phyloP scores from a whole-genome alignment of 208 protist genomes.

The Angomonas deanei region DNA sequence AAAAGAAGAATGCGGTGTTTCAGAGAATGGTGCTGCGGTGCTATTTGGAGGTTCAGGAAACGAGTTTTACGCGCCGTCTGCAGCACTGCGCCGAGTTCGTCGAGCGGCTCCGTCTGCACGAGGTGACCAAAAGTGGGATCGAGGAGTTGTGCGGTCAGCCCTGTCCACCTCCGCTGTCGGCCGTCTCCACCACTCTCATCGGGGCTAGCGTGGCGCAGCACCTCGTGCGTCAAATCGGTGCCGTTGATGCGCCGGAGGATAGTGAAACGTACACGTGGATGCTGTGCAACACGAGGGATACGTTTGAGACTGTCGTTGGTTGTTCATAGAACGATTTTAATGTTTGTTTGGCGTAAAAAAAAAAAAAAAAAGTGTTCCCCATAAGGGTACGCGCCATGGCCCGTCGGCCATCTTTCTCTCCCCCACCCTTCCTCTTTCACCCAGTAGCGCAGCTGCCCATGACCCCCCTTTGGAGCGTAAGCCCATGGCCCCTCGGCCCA shows the following conservation, averaged over 20 bases:
- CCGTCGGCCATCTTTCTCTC: too few species aligned
- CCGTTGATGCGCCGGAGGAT: background rate
- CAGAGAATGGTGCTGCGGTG: constrained; percentile 28
- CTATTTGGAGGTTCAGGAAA: constrained; percentile 9
- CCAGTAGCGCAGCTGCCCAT: too few species aligned
- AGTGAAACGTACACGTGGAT: constrained; percentile 16
- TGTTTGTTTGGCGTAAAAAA: too few species aligned
- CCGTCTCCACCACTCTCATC: constrained; percentile 27
- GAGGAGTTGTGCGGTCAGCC: constrained; percentile 5
- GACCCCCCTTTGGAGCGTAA: too few species aligned
- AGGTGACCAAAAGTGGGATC: constrained; percentile 16
- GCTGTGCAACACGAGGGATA: constrained; percentile 3
- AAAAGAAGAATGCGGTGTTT: constrained; percentile 19
- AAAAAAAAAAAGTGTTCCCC: too few species aligned
- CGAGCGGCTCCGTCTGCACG: constrained; percentile 23
- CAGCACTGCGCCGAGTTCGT: constrained; percentile 14
- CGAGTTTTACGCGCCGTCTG: constrained; percentile 4
- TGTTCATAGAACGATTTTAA: background rate
- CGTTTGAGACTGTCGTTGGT: constrained; percentile 10
- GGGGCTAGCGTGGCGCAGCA: constrained; percentile 44
- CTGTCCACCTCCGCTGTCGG: background rate
- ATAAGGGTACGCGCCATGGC: too few species aligned
- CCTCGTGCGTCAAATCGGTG: constrained; percentile 14
- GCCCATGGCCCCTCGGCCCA: too few species aligned
- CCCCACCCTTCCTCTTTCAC: too few species aligned